Base-by-base conservation (phyloP, 78 protist species). In the Dictyostelium brefeldianum region DNA sequence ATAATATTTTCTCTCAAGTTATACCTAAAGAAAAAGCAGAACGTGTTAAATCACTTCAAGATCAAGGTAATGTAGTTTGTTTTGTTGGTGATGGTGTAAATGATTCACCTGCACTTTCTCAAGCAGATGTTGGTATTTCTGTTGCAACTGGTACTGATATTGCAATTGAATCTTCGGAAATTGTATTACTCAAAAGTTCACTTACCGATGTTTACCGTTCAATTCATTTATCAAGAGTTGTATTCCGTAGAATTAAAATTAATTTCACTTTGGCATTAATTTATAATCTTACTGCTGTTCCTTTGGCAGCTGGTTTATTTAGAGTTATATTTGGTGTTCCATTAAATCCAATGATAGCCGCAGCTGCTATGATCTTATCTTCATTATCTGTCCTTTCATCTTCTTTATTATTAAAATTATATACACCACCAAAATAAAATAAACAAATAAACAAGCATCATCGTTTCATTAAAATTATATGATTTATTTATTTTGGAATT, bases 31-130 rank as follows among this genome's bases (percentile, higher is more conserved):
- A 89, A 51, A 98, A 98, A 74, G 92, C 96, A 1, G 94, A 89
- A 10, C 10, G 31, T 27, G 97, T 98, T 25, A 4, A 70, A 62
- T 82, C 78, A 51, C 87, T 97, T 81, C 98, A 97, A 92, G 95
- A 56, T 7, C 29, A 41, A 51, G 83, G 83, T 25, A 29, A 78
- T 43, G 89, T 83, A 36, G 99, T 98, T 50, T 97, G 97, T 22
- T 93, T 98, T 64, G 98, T 98, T n/a, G 99, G 99, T 81, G 99
- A 98, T 65, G 99, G 99, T 54, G 89, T 97, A 71, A 98, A 98
- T 80, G 99, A 98, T 67, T 74, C 97, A 31, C 97, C 97, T 5
- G 97, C 98, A 7, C 81, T 96, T 0, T 94, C 94, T 18, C 91
- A 84, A 80, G 98, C 98, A 14, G 98, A 97, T 56, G 74, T 97